Percentiles rank a stretch among this genome's conserved stretches.
Evolutionary conservation across 2,329 filamentous ascomycete species (phyloP).

Genomic region (Sporothrix brasiliensis): DNA sequence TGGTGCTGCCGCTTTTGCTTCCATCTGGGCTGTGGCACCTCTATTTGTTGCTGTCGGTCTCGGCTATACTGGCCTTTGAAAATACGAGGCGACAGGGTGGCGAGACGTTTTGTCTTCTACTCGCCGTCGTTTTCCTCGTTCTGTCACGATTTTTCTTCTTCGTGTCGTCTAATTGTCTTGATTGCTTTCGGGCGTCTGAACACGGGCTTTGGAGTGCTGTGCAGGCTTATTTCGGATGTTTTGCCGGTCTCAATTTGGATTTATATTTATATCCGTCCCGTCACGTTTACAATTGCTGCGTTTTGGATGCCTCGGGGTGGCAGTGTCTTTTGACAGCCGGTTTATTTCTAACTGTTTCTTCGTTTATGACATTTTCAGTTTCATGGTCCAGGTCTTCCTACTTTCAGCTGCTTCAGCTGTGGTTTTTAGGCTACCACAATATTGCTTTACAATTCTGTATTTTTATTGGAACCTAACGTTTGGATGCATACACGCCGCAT

Average conservation of each 20-base stretch:
- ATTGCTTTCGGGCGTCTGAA: neutral
- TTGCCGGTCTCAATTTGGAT: neutral
- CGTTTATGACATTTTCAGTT: no score
- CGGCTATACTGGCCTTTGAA: constrained; percentile 49
- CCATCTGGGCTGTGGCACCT: constrained; percentile 71
- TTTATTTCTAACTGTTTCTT: no score
- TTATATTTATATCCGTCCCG: neutral
- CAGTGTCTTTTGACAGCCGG: neutral
- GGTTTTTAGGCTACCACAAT: neutral
- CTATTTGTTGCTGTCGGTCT: constrained; percentile 61
- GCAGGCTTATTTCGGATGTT: neutral
- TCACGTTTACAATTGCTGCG: neutral
- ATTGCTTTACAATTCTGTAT: neutral
- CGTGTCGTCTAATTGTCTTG: neutral
- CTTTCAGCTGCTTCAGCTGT: neutral
- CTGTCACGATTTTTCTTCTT: neutral
- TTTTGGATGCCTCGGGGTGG: neutral
- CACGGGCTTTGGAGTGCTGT: neutral
- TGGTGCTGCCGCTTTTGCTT: constrained; percentile 73
- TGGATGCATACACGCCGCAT: neutral
- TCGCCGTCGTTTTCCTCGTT: neutral
- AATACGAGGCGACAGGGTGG: neutral
- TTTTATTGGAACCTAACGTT: neutral
- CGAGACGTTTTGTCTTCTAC: neutral
- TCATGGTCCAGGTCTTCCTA: neutral